Conservation (phyloP, 2,329 filamentous ascomycete genomes). For the Kalmusia sp. region DNA sequence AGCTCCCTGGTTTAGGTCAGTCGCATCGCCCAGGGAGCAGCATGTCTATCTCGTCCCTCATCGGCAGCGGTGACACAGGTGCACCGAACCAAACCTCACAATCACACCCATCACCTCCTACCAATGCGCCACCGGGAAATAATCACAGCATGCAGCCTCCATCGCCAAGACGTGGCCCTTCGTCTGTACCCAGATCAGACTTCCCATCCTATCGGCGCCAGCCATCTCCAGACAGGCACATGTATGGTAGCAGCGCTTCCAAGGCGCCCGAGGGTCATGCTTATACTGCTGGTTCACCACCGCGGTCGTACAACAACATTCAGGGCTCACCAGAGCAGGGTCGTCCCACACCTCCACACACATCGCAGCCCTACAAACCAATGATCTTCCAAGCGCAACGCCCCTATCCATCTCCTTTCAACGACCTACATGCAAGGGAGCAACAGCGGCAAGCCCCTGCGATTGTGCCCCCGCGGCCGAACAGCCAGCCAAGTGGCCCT, state of each 20-base stretch:
- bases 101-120: constrained; percentile 56
- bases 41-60: constrained; percentile 78
- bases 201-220: constrained; percentile 46
- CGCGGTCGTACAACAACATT: constrained; percentile 38
- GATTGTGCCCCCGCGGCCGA: constrained; percentile 47
- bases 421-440: constrained; percentile 33
- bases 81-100: constrained; percentile 48
- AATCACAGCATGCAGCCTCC: constrained; percentile 55
- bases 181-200: constrained; percentile 40
- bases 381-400: constrained; percentile 39
- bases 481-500: constrained; percentile 46
- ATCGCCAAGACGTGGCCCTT: constrained; percentile 49
- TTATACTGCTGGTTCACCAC: constrained; percentile 40
- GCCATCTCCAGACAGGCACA: constrained; percentile 46
- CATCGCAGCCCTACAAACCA: constrained; percentile 42
- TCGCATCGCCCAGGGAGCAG: constrained; percentile 66
- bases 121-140: constrained; percentile 45
- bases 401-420: constrained; percentile 38
- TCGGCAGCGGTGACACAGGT: constrained; percentile 62
- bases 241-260: constrained; percentile 31
- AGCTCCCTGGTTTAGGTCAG: constrained; percentile 60
- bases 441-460: constrained; percentile 30
- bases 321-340: constrained; percentile 45
- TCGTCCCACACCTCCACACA: constrained; percentile 39
- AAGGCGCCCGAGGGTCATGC: constrained; percentile 34